Evolutionary conservation across 2,329 filamentous ascomycete genomes (phyloP).

Genomic region (Aspergillus texensis): DNA sequence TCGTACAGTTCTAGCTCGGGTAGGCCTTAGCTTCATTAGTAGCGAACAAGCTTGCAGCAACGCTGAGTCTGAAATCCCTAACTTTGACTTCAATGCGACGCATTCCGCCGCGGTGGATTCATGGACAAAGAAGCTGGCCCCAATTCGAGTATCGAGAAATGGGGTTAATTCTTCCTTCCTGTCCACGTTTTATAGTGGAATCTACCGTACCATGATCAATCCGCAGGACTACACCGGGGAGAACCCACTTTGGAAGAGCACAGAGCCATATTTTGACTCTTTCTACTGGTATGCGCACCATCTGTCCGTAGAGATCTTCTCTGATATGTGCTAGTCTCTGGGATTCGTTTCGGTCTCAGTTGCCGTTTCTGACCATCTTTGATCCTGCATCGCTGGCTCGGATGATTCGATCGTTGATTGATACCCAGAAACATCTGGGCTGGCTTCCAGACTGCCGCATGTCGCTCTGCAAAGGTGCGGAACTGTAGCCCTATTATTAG

Average conservation of each 20-base stretch:
- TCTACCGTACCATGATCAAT: constrained; percentile 70
- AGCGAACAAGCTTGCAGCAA: constrained; percentile 65
- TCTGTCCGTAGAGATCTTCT: background rate
- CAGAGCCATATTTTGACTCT: constrained; percentile 72
- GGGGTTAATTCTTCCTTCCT: constrained; percentile 34
- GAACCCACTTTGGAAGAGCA: constrained; percentile 66
- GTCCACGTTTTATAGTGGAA: constrained; percentile 68
- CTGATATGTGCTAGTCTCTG: constrained; percentile 53
- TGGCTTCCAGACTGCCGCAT: constrained; percentile 76
- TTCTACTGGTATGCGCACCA: constrained; percentile 63
- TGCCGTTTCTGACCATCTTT: constrained; percentile 68
- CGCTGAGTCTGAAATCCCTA: constrained; percentile 67
- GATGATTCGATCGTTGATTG: constrained; percentile 71
- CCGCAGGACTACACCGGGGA: constrained; percentile 74
- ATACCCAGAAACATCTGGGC: constrained; percentile 69
- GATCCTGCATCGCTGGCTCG: constrained; percentile 64
- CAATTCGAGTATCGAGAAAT: constrained; percentile 38
- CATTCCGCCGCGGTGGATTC: constrained; percentile 54
- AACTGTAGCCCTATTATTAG: background rate
- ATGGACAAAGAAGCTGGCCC: constrained; percentile 60
- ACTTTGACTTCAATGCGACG: constrained; percentile 62
- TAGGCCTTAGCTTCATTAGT: constrained; percentile 71
- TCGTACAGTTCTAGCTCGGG: constrained; percentile 62
- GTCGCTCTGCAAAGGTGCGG: constrained; percentile 62
- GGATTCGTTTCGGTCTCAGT: constrained; percentile 69